Conservation (phyloP, 306 rosid species). For the Trichosanthes truncata region DNA sequence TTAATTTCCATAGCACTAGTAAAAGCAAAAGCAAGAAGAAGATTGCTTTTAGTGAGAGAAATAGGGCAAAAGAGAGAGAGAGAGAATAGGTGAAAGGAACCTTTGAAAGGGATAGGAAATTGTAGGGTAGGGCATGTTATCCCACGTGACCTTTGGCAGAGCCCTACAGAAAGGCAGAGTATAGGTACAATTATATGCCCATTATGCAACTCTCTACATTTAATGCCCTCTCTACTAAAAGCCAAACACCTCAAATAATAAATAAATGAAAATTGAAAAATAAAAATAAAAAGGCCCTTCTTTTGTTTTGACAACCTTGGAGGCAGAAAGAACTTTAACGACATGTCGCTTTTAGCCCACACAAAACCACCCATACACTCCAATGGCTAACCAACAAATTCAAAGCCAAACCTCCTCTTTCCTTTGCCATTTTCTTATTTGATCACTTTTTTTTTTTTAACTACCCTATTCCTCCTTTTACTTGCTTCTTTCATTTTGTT, state of each 20-base stretch:
- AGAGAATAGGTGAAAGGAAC: neutral
- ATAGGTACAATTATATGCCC: neutral
- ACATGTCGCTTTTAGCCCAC: neutral
- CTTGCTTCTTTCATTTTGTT: neutral
- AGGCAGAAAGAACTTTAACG: constrained; percentile 5
- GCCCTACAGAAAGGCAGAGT: neutral
- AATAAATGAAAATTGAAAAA: too few relatives aligned
- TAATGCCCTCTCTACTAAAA: neutral
- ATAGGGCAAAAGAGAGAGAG: too few relatives aligned
- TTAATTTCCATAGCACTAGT: too few relatives aligned
- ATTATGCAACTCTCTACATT: neutral
- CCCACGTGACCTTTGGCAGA: constrained; percentile 1
- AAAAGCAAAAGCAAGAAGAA: neutral
- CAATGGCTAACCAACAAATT: neutral
- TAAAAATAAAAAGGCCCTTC: neutral
- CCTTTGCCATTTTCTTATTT: too few relatives aligned
- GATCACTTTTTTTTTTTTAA: neutral
- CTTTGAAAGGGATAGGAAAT: neutral
- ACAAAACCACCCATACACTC: neutral
- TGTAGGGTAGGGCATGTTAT: neutral
- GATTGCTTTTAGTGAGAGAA: neutral
- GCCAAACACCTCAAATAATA: too few relatives aligned
- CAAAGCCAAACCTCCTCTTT: too few relatives aligned
- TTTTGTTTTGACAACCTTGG: neutral
- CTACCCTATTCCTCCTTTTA: neutral